phyloP scores from a whole-genome alignment of 106 monocot species.

The Phalaenopsis equestris region DNA sequence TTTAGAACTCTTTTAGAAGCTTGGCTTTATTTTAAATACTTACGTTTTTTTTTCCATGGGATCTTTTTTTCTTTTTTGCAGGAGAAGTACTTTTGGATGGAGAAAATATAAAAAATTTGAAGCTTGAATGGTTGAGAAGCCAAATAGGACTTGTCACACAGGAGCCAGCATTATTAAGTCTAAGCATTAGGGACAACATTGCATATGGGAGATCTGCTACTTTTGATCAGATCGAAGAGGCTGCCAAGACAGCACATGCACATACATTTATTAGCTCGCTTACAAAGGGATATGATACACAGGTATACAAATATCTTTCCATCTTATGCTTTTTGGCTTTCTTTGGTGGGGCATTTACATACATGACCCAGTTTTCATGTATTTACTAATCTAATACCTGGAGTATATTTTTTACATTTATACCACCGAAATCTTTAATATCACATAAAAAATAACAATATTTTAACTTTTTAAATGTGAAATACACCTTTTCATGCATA shows the following conservation, averaged over 20 bases:
- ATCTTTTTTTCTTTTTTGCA: constrained; percentile 21
- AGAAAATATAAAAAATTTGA: constrained; percentile 90
- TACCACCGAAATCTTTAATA: too few relatives aligned
- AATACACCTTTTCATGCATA: too few relatives aligned
- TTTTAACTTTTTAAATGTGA: too few relatives aligned
- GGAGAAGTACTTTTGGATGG: constrained; percentile 98
- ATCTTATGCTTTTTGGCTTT: neutral
- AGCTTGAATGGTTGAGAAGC: constrained; percentile 96
- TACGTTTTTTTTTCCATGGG: neutral
- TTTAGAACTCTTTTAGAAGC: neutral
- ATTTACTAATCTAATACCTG: too few relatives aligned
- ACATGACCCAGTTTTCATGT: too few relatives aligned
- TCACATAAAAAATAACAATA: too few relatives aligned
- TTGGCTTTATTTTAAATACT: constrained; percentile 1
- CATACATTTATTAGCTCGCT: constrained; percentile 85
- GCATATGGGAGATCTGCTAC: constrained; percentile 92
- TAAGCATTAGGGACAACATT: constrained; percentile 95
- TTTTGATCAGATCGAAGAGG: constrained; percentile 94
- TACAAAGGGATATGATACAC: constrained; percentile 81
- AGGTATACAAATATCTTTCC: constrained; percentile 28
- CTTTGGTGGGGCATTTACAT: neutral
- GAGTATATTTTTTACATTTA: too few relatives aligned
- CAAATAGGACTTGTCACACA: constrained; percentile 99
- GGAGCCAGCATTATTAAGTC: constrained; percentile 88
- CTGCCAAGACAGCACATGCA: constrained; percentile 97